Percentiles rank a stretch among this genome's conserved stretches.
Conservation (phyloP, 2,329 filamentous ascomycete genomes). For the Pseudogymnoascus destructans region DNA sequence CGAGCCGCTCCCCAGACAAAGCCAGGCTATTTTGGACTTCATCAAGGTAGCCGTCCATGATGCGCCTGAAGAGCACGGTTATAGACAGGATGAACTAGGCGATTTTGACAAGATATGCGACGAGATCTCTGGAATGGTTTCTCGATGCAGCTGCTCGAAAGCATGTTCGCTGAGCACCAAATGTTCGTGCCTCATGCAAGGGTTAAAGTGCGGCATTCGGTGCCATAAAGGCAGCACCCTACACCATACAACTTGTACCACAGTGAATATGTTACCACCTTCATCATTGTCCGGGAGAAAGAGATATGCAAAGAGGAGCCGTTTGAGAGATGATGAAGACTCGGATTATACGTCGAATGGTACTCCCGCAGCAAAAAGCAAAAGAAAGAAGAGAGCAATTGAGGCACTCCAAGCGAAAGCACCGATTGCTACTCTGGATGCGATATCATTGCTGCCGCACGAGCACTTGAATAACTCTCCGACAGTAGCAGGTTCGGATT, state of each 20-base stretch:
- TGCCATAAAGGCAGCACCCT: neutral
- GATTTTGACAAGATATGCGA: neutral
- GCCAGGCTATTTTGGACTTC: conserved; percentile 1
- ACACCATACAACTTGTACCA: neutral
- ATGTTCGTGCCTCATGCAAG: neutral
- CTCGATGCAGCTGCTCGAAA: neutral
- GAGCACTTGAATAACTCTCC: neutral
- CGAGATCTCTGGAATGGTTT: neutral
- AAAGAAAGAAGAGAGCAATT: neutral
- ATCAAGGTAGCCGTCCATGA: neutral
- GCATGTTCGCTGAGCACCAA: neutral
- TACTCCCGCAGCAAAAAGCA: neutral
- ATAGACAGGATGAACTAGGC: neutral
- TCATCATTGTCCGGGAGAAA: neutral
- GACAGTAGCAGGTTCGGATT: neutral
- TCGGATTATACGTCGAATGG: conserved; percentile 2
- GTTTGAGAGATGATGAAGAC: neutral
- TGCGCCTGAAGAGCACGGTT: neutral
- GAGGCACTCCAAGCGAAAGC: neutral
- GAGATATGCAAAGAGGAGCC: neutral
- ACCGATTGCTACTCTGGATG: neutral
- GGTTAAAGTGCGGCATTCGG: neutral
- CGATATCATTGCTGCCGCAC: neutral
- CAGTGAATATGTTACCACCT: neutral
- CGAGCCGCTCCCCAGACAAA: conserved; percentile 8